Evolutionary conservation across 2,329 filamentous ascomycete species (phyloP).

Genomic region (Hypoxylon sp.): DNA sequence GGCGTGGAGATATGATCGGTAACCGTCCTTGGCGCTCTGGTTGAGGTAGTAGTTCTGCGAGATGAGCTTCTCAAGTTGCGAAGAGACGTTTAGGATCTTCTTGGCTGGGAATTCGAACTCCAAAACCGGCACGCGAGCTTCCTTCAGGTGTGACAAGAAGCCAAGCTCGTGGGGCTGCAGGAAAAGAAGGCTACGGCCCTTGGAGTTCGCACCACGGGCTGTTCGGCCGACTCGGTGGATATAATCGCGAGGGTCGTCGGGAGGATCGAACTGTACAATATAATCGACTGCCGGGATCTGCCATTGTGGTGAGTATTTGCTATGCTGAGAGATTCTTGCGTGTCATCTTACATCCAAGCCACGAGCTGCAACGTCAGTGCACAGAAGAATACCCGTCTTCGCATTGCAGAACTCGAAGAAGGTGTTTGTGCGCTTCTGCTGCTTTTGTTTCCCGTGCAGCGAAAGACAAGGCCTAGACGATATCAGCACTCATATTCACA

Average conservation of each 20-base stretch:
- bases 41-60: constrained; percentile 96
- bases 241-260: constrained; percentile 89
- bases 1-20: constrained; percentile 90
- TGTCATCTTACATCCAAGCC: constrained; percentile 76
- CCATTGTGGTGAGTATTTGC: constrained; percentile 3
- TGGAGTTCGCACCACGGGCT: constrained; percentile 81
- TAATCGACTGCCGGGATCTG: constrained; percentile 93
- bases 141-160: constrained; percentile 90
- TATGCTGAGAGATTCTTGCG: neutral
- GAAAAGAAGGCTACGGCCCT: constrained; percentile 91
- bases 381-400: constrained; percentile 86
- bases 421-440: constrained; percentile 97
- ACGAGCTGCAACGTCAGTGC: constrained; percentile 94
- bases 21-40: constrained; percentile 80
- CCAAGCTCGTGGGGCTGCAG: constrained; percentile 90
- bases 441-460: constrained; percentile 93
- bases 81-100: constrained; percentile 90
- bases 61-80: constrained; percentile 93
- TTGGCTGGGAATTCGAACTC: constrained; percentile 95
- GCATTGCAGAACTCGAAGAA: constrained; percentile 95
- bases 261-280: constrained; percentile 95
- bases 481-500: constrained; percentile 5
- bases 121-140: constrained; percentile 88
- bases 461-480: constrained; percentile 56
- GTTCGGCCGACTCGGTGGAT: constrained; percentile 97